These are phyloP conservation scores for Phaffia tasmanica DNA, from an alignment of 768 basidiomycete species.

Conservation along the genomic window DNA sequence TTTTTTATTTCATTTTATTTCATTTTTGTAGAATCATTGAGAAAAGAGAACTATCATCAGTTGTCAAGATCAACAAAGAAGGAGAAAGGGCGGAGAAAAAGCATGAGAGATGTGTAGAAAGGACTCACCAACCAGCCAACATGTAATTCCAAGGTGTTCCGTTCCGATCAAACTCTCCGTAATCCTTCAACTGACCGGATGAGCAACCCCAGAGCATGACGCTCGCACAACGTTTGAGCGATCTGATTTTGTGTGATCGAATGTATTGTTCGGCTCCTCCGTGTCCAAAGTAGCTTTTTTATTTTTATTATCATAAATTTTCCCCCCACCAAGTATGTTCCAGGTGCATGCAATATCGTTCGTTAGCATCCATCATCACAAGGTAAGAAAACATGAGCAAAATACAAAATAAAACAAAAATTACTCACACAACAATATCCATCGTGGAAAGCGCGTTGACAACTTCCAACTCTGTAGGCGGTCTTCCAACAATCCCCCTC, in stretches of 20 bases:
- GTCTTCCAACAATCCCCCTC: constrained; percentile 64
- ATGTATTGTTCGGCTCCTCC: constrained; percentile 92
- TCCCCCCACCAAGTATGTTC: constrained; percentile 4
- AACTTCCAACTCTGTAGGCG: constrained; percentile 76
- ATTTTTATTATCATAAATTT: neutral
- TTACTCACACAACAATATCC: constrained; percentile 83
- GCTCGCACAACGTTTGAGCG: constrained; percentile 72
- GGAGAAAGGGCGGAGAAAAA: neutral
- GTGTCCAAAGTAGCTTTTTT: constrained; percentile 82
- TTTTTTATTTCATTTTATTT: neutral
- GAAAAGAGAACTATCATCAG: neutral
- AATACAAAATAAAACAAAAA: neutral
- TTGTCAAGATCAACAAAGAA: neutral
- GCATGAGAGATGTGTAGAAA: neutral
- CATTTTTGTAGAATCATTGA: neutral
- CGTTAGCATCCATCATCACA: neutral
- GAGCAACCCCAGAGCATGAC: constrained; percentile 99
- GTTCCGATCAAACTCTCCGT: constrained; percentile 85
- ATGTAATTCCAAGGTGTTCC: constrained; percentile 94
- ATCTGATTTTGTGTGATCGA: constrained; percentile 71
- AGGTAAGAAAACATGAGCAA: neutral
- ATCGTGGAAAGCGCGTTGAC: constrained; percentile 55
- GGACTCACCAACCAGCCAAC: constrained; percentile 85
- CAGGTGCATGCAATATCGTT: neutral
- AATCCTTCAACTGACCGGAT: constrained; percentile 71